A percentile compares a stretch with the other conserved stretches of the same genome.
Evolutionary conservation across 495 filamentous ascomycete genomes (phyloP).

Genomic region (Podospora fimiseda): DNA sequence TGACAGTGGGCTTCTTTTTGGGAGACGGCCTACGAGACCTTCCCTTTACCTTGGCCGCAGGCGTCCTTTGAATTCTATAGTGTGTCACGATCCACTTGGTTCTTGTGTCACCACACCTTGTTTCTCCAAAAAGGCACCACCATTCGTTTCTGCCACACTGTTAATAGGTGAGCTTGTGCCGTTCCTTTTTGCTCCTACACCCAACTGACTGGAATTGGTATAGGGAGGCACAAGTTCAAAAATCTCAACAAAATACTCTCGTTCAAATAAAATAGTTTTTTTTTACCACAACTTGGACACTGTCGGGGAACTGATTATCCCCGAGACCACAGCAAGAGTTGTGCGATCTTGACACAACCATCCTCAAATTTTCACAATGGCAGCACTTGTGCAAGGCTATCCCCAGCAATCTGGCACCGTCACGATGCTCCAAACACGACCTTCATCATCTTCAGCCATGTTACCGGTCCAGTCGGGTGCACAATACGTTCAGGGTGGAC

Average conservation of each 20-base stretch:
- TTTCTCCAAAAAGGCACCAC: conserved; percentile 3
- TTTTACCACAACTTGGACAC: conserved; percentile 13
- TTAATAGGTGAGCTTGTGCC: not conserved
- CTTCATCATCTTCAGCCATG: conserved; percentile 63
- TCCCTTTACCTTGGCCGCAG: conserved; percentile 40
- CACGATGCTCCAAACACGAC: conserved; percentile 75
- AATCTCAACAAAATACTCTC: conserved; percentile 2
- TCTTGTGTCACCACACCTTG: too few species aligned
- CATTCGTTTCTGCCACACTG: not conserved
- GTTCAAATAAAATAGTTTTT: conserved; percentile 3
- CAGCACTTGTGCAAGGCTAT: conserved; percentile 86
- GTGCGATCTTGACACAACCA: not conserved
- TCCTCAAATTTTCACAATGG: conserved; percentile 51
- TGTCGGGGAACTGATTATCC: conserved; percentile 8
- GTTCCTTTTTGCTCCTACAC: not conserved
- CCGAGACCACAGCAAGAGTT: conserved; percentile 7
- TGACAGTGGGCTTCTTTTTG: conserved; percentile 44
- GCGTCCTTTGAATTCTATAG: conserved; percentile 48
- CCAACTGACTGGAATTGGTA: not conserved
- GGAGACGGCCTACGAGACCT: conserved; percentile 32
- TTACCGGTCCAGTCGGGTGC: conserved; percentile 51
- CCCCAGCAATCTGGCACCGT: conserved; percentile 73
- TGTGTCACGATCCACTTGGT: conserved; percentile 4
- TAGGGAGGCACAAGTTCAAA: conserved; percentile 7
- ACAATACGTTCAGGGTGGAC: conserved; percentile 47